Evolutionary conservation across 75 land plant species (phyloP).

Genomic region (Adiantum capillusveneris): DNA sequence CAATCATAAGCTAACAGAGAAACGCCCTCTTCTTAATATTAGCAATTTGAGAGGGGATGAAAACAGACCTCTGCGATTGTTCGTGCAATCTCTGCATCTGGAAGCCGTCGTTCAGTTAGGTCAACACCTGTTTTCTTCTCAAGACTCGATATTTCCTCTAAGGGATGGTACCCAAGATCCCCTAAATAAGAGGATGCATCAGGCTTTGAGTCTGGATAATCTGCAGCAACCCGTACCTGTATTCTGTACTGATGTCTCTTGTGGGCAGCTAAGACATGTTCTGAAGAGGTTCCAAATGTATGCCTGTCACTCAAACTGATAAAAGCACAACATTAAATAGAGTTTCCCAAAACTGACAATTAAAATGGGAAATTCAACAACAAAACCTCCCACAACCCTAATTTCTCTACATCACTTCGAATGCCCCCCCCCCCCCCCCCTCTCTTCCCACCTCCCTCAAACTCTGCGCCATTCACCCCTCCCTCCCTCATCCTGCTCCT

Average conservation of each 20-base stretch:
- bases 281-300: neutral
- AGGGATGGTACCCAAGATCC: slow-evolving; percentile 76
- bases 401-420: too few species aligned
- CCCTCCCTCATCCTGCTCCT: too few species aligned
- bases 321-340: too few species aligned
- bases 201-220: slow-evolving; percentile 71
- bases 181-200: slow-evolving; percentile 46
- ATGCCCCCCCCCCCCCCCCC: too few species aligned
- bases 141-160: slow-evolving; percentile 66
- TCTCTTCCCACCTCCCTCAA: too few species aligned
- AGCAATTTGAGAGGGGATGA: too few species aligned
- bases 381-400: too few species aligned
- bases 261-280: neutral
- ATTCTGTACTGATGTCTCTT: slow-evolving; percentile 10
- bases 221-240: slow-evolving; percentile 66
- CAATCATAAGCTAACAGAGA: too few species aligned
- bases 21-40: too few species aligned
- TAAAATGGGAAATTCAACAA: too few species aligned
- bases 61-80: slow-evolving; percentile 89
- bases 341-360: too few species aligned
- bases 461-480: too few species aligned
- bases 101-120: slow-evolving; percentile 26
- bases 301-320: slow-evolving; percentile 4
- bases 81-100: slow-evolving; percentile 82
- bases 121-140: slow-evolving; percentile 32